Percentiles rank a stretch among this genome's conserved stretches.
These are phyloP conservation scores for Astrocystis sublimbata DNA, from an alignment of 495 filamentous ascomycete species.

Conservation along the genomic window DNA sequence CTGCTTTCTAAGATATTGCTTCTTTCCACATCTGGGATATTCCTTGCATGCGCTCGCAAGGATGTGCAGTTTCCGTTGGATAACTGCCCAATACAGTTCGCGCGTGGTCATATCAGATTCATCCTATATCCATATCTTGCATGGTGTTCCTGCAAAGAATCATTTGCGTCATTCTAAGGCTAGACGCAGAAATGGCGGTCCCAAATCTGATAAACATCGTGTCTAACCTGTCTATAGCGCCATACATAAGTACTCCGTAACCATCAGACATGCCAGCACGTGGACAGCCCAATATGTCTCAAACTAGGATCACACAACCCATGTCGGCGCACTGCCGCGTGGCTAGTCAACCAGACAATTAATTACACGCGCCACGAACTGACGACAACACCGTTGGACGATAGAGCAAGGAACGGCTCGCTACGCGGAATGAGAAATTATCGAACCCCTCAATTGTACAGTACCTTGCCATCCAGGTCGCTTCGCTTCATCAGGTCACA, in stretches of 20 bases:
- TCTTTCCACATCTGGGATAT: constrained; percentile 3
- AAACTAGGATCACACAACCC: constrained; percentile 14
- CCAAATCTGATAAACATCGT: constrained; percentile 12
- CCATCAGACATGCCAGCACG: constrained; percentile 17
- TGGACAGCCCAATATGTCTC: constrained; percentile 13
- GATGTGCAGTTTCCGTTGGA: constrained; percentile 15
- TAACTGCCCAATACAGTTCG: constrained; percentile 6
- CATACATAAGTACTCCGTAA: too few species aligned
- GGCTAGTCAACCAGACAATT: constrained; percentile 15
- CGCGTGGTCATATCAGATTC: constrained; percentile 5
- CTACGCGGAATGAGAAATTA: constrained; percentile 17
- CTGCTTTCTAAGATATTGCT: constrained; percentile 15
- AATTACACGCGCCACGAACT: constrained; percentile 20
- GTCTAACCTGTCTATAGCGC: constrained; percentile 9
- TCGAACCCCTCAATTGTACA: too few species aligned
- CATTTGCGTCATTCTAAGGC: constrained; percentile 18
- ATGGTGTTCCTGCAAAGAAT: constrained; percentile 22
- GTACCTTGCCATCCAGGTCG: constrained; percentile 1
- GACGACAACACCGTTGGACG: constrained; percentile 15
- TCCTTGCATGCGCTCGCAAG: constrained; percentile 13
- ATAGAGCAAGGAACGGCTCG: constrained; percentile 12
- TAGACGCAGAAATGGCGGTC: constrained; percentile 3
- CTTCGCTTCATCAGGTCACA: neutral
- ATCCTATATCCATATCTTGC: constrained; percentile 11
- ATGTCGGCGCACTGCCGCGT: constrained; percentile 11